phyloP scores from a whole-genome alignment of 1,284 basidiomycete genomes.

The Gymnopus androsaceus region DNA sequence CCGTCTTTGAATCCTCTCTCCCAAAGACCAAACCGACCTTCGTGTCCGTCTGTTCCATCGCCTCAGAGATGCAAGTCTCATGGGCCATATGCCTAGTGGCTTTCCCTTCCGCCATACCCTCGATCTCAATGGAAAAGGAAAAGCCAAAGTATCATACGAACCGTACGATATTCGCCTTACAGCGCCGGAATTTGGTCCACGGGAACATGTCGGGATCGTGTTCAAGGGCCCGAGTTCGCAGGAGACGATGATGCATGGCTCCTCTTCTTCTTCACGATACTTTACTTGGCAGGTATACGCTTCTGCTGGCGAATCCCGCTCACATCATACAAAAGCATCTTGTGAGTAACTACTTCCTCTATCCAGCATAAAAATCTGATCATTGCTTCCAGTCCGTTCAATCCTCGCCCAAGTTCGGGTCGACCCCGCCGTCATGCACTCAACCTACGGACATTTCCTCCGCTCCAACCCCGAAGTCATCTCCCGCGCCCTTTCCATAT shows the following conservation, averaged over 20 bases:
- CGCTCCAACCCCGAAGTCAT: constrained; percentile 32
- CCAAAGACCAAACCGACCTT: constrained; percentile 19
- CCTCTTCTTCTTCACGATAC: background rate
- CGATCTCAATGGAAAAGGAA: constrained; percentile 20
- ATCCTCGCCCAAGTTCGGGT: constrained; percentile 33
- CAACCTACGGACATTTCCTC: constrained; percentile 31
- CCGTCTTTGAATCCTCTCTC: background rate
- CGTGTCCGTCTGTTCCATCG: constrained; percentile 31
- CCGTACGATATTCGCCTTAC: background rate
- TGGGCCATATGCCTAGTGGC: constrained; percentile 30
- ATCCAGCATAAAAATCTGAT: background rate
- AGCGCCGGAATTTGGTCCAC: background rate
- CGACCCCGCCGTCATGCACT: constrained; percentile 31
- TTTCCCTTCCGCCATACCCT: constrained; percentile 34
- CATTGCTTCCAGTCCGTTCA: background rate
- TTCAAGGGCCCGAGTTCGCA: background rate
- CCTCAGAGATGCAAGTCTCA: constrained; percentile 26
- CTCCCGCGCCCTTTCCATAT: constrained; percentile 35
- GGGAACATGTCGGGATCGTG: background rate
- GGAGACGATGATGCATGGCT: background rate
- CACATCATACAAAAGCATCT: background rate
- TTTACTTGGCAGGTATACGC: constrained; percentile 7
- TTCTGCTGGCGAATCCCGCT: background rate
- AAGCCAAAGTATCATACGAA: constrained; percentile 6
- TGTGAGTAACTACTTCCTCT: background rate